Evolutionary conservation across 2,329 filamentous ascomycete species (phyloP).

Genomic region (Pseudogymnoascus sp.): DNA sequence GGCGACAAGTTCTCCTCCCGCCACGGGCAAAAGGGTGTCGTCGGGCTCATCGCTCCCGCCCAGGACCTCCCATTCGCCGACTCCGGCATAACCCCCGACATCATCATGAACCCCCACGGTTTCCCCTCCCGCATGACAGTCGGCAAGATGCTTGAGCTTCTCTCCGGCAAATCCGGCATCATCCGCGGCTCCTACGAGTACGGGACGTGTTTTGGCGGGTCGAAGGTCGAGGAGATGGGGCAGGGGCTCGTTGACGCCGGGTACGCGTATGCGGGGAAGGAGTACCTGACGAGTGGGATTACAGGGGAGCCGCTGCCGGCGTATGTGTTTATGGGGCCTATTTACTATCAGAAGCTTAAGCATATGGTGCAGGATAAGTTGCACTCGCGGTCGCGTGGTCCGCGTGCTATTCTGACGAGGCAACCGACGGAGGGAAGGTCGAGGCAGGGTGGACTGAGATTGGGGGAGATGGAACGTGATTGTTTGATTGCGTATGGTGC

Average conservation of each 20-base stretch:
- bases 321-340: conserved; percentile 97
- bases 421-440: conserved; percentile 96
- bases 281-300: conserved; percentile 90
- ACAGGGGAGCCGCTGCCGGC: conserved; percentile 89
- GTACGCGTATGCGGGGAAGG: conserved; percentile 95
- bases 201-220: conserved; percentile 79
- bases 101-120: conserved; percentile 99
- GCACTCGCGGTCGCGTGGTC: conserved; percentile 88
- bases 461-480: conserved; percentile 98
- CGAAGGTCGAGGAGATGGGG: conserved; percentile 81
- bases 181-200: conserved; percentile 80
- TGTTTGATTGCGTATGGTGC: conserved; percentile 96
- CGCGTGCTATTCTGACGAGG: conserved; percentile 81
- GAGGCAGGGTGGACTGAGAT: conserved; percentile 78
- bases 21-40: conserved; percentile 96
- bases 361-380: conserved; percentile 99
- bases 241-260: conserved; percentile 75
- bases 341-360: conserved; percentile 99
- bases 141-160: conserved; percentile 90
- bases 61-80: conserved; percentile 97
- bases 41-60: conserved; percentile 92
- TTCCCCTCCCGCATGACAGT: conserved; percentile 99
- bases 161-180: conserved; percentile 89
- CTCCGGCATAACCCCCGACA: conserved; percentile 83
- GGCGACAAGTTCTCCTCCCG: conserved; percentile 98